Evolutionary conservation across 1,284 basidiomycete genomes (phyloP), one percentile per base, ranked within the genome.

Genomic region (Cutaneotrichosporon cavernicola): DNA sequence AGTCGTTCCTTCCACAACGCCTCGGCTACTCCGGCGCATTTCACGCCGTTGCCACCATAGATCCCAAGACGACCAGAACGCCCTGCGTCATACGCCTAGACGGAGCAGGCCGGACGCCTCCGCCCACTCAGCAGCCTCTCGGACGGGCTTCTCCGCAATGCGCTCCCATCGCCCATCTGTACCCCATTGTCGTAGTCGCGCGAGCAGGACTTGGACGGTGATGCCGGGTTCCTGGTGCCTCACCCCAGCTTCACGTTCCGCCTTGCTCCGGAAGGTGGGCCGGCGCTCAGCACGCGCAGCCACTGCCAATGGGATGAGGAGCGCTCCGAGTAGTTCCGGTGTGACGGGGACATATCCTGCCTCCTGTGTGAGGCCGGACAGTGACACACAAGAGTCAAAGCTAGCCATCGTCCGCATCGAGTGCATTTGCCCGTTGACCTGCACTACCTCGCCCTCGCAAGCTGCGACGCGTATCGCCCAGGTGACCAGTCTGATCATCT

Each of bases 141-240:
- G 69, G 11, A 77, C 69, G 2, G 64, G 66, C 72, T 72, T 74
- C 49, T 70, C 69, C 9, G 69, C 67, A 5, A 76, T 57, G n/a
- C 73, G 68, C 65, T 79, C 76, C 76, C 76, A 79, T 55, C 77
- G 65, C 22, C 74, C 73, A 5, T 74, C 74, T 49, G 68, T 63
- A 6, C 76, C 75, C 74, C 75, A 78, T 10, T 43, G 5, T 32
- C 62, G 58, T 66, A 79, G 53, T 10, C 60, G 56, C 31, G 10
- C 21, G 1, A 67, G 47, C 1, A 77, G 18, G 26, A 9, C 16
- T 26, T 43, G 11, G 38, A 38, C 13, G 55, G 31, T 43, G 40
- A 46, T n/a, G 31, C 36, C 18, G 14, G 5, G 22, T 4, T 32
- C 26, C 5, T 34, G 8, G 26, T 16, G 51, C 51, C 30, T 30